These are phyloP conservation scores for Epithele typhae DNA, from an alignment of 768 basidiomycete genomes.

Conservation along the genomic window DNA sequence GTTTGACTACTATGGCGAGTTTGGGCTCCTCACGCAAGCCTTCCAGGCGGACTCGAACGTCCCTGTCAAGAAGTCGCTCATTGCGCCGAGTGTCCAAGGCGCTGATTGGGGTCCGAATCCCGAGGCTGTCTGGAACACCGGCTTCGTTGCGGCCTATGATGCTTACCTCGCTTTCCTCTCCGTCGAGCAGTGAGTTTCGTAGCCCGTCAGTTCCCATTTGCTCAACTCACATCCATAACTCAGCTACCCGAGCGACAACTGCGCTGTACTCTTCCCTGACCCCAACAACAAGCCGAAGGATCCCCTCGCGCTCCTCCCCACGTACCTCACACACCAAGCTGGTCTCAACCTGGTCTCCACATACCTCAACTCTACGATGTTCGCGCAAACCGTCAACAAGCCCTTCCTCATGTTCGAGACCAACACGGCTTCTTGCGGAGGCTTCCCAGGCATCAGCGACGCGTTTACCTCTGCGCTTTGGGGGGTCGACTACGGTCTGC, in stretches of 20 bases:
- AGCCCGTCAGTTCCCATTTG: not conserved
- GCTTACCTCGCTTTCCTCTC: constrained; percentile 40
- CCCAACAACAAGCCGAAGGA: constrained; percentile 27
- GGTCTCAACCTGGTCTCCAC: constrained; percentile 31
- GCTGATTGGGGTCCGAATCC: constrained; percentile 41
- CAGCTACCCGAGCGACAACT: constrained; percentile 35
- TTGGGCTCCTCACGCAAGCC: constrained; percentile 20
- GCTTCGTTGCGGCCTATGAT: constrained; percentile 40
- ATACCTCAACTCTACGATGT: constrained; percentile 33
- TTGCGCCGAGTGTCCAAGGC: constrained; percentile 59
- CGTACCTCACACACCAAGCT: constrained; percentile 41
- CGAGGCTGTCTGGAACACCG: constrained; percentile 47
- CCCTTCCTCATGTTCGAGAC: constrained; percentile 54
- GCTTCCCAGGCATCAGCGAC: constrained; percentile 50
- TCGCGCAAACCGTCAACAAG: constrained; percentile 30
- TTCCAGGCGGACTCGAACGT: constrained; percentile 20
- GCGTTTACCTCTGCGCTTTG: constrained; percentile 49
- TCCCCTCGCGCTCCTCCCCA: constrained; percentile 36
- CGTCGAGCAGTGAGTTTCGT: constrained; percentile 46
- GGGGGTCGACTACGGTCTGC: constrained; percentile 46
- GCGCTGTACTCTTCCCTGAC: constrained; percentile 20
- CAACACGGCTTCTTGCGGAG: constrained; percentile 50
- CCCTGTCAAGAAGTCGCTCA: constrained; percentile 41
- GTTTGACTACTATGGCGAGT: constrained; percentile 27
- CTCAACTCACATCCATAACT: too few species aligned